Base-by-base conservation (phyloP, 345 rosid species). In the Rhizophora apiculata region DNA sequence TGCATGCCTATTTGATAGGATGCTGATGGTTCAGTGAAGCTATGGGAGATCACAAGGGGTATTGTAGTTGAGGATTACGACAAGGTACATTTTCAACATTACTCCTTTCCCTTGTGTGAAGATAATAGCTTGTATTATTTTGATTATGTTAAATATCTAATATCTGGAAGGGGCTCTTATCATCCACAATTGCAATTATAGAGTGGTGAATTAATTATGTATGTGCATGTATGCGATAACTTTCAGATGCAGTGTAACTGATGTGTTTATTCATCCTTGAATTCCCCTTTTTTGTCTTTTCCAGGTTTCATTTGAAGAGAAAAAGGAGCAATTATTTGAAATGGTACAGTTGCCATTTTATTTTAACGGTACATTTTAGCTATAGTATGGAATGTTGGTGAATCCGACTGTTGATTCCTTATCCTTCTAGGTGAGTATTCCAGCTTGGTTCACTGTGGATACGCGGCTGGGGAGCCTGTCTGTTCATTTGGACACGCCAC, bases 361-460 rank as follows among this genome's bases (percentile, higher is more conserved):
- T 24, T 54, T 59, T 65, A 39, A 20, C 8, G 11, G 22, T 74
- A 18, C 70, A 57, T 51, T 68, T 24, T 19, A 8, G 43, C 34
- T 39, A 31, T 39, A 27, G 31, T 48, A 18, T 58, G n/a, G 22
- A 55, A 4, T 67, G 43, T 72, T 31, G 29, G 60, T 73, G 48
- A 36, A 39, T 73, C 16, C 74, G 58, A 71, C 64, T 72, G 56
- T 37, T 76, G 58, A 46, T 68, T 72, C 48, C 58, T 51, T 48
- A 30, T 59, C 34, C 72, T 73, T 79, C 68, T 70, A 96, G 99
- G 98, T 96, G 51, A 96, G 98, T 85, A 86, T 96, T 78, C 99
- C 99, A 79, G 86, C 97, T 21, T 96, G 99, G 99, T 96, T 89
- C 81, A 82, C 91, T 52, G 94, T 89, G 78, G 99, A 96, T 77